Base-by-base conservation (phyloP, 2,329 filamentous ascomycete genomes). In the Diaporthe vaccinii region DNA sequence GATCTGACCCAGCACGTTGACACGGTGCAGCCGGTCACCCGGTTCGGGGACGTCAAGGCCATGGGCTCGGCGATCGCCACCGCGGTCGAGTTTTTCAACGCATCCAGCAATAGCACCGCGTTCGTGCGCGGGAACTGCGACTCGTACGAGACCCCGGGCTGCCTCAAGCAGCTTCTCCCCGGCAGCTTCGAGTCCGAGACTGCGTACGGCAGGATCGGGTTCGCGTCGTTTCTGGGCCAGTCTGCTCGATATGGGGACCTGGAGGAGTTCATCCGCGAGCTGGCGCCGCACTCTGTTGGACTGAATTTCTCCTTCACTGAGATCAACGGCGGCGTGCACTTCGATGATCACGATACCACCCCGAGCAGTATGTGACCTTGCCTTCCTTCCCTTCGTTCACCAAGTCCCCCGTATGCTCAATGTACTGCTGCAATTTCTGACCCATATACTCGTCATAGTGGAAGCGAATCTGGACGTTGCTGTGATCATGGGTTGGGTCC, bases 401-500 rank as follows among this genome's bases (percentile, higher is more conserved):
- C 6, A 49, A 1, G 44, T 49, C 0, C 0, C 44, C 44, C 1
- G 20, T 22, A 10, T 49, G 6, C 0, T 20, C 22, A 22, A 20
- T 20, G 2, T 22, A 49, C 44, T 20, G 2, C 44, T 22, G 20
- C 2, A 49, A 49, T 49, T 46, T 49, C 44, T 49, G 44, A 49
- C 44, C 22, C 20, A 20, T 4, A 9, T 49, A 0, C 0, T 81
- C 9, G 4, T 55, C n/a, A 20, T 31, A 55, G 53, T 55, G n/a
- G 92, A 94, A 81, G 92, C 91, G n/a, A 92, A 91, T 76, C 85
- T 93, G 15, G 92, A 94, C 79, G 85, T 91, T 4, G 89, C 93
- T 78, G 90, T 91, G 65, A 86, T 92, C 10, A 79, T 91, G 9
- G 87, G 87, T 17, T 84, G 93, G 75, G 87, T 86, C 77, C 87